Evolutionary conservation across 1,284 basidiomycete species (phyloP), one percentile per base, ranked within the genome.

Genomic region (Vanrija sp.): DNA sequence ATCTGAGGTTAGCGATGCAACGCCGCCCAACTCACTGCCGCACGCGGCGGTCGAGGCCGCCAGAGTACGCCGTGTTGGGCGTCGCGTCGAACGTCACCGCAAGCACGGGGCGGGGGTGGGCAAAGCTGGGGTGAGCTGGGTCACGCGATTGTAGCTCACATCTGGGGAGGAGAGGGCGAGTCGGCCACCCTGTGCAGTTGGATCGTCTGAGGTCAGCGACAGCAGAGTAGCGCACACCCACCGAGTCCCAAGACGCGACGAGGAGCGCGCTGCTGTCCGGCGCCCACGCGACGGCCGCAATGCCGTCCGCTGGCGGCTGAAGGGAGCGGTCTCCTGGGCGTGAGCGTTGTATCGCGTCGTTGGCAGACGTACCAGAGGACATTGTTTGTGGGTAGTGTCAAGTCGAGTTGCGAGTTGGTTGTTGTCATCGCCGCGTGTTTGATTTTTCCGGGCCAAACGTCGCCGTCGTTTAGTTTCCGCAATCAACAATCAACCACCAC

Each of bases 201-300:
- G 59, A 78, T 72, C 38, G 71, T 64, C 73, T 78, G 21, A 10
- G 12, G 15, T 18, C 29, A 46, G 38, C 38, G 34, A 23, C 9
- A 19, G 28, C 3, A 28, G 38, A 14, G 19, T 25, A 40, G n/a
- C 39, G 26, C 16, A 14, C 21, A 79, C 86, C 60, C 69, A 93
- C 91, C 47, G 88, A 85, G 75, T 95, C 92, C 92, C 92, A 95
- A 56, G 88, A 87, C 10, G 88, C 85, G 18, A 87, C 86, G 3
- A 94, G 78, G 1, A 96, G 78, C 23, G 87, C 84, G 58, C 87
- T 81, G 5, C 89, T 85, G 67, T 87, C 83, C 0, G 90, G 87
- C n/a, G 91, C 90, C 76, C 88, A 96, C 39, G 82, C 81, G 21
- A 95, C 78, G 47, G 85, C 80, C 3, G 90, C 88, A 55, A 95